These are phyloP conservation scores for Polyrhizophydium stewartii DNA, from an alignment of 371 early-diverging fungal genomes.

Conservation along the genomic window DNA sequence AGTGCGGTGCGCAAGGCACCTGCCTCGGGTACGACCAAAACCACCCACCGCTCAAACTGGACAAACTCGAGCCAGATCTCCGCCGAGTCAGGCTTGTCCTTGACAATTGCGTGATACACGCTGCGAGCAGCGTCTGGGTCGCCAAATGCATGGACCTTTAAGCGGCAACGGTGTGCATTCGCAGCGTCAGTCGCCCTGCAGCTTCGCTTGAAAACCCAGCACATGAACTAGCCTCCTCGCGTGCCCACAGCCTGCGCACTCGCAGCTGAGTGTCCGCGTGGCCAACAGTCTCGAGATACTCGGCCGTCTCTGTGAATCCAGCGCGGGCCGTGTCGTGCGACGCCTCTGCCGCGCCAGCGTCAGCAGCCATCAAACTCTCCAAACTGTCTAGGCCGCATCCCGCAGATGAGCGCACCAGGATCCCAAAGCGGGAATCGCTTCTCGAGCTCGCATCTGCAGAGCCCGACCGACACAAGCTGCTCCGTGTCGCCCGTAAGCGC, in stretches of 20 bases:
- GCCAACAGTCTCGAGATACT: constrained; percentile 10
- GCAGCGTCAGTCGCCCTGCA: too few species aligned
- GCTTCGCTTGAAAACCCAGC: too few species aligned
- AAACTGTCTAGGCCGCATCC: too few species aligned
- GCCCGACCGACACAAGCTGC: constrained; percentile 23
- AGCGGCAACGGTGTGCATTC: too few species aligned
- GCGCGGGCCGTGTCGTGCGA: constrained; percentile 23
- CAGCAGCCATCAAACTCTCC: neutral
- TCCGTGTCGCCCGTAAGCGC: constrained; percentile 35
- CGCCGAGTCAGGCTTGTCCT: neutral
- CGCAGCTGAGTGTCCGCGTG: constrained; percentile 48
- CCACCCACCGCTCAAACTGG: constrained; percentile 26
- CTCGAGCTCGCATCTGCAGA: neutral
- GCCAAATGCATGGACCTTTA: constrained; percentile 28
- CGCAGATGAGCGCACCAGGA: neutral
- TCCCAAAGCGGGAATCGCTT: neutral
- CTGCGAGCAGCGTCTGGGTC: constrained; percentile 23
- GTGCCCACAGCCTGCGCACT: constrained; percentile 47
- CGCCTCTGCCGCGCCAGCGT: neutral
- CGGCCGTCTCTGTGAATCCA: constrained; percentile 11
- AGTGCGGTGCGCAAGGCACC: too few species aligned
- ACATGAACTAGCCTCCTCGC: constrained; percentile 35
- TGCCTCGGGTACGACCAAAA: too few species aligned
- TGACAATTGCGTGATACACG: constrained; percentile 8
- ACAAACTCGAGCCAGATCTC: constrained; percentile 24